Percentiles rank a stretch among this genome's conserved stretches.
Evolutionary conservation across 306 rosid genomes (phyloP).

Genomic region (Ceratonia siliqua): DNA sequence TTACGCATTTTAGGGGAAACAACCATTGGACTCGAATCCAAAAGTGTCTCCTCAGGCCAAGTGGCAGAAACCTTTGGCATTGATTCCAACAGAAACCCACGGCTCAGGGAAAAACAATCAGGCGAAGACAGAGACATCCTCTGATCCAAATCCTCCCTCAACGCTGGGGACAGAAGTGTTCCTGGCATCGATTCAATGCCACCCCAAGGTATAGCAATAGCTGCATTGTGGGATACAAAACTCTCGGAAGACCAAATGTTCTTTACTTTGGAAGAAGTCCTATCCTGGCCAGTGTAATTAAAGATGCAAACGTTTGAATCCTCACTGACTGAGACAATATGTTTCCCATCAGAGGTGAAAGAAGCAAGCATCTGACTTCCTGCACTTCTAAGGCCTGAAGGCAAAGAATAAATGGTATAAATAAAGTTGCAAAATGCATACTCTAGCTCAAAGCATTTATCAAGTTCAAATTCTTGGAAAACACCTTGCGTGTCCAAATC

Average conservation of each 20-base stretch:
- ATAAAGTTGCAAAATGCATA: slow-evolving; percentile 5
- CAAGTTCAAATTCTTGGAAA: background rate
- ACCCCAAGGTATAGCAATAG: slow-evolving; percentile 82
- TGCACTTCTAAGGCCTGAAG: slow-evolving; percentile 60
- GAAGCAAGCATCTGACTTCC: slow-evolving; percentile 73
- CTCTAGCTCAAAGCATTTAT: background rate
- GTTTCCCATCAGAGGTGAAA: slow-evolving; percentile 83
- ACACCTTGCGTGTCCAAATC: background rate
- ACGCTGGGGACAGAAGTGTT: slow-evolving; percentile 51
- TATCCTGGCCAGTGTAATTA: slow-evolving; percentile 62
- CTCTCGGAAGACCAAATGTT: slow-evolving; percentile 64
- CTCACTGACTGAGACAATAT: slow-evolving; percentile 65
- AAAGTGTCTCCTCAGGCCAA: slow-evolving; percentile 78
- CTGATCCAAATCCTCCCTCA: slow-evolving; percentile 41
- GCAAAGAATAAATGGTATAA: background rate
- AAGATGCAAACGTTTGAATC: slow-evolving; percentile 76
- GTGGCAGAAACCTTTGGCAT: slow-evolving; percentile 71
- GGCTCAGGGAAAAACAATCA: slow-evolving; percentile 68
- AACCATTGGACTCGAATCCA: slow-evolving; percentile 41
- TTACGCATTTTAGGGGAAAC: slow-evolving; percentile 51
- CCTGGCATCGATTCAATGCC: slow-evolving; percentile 58
- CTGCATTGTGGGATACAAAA: slow-evolving; percentile 59
- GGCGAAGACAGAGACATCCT: slow-evolving; percentile 53
- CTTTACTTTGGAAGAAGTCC: slow-evolving; percentile 50
- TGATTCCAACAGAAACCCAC: slow-evolving; percentile 60